phyloP scores from a whole-genome alignment of 2,329 filamentous ascomycete species.

The Colletotrichum brevisporum region DNA sequence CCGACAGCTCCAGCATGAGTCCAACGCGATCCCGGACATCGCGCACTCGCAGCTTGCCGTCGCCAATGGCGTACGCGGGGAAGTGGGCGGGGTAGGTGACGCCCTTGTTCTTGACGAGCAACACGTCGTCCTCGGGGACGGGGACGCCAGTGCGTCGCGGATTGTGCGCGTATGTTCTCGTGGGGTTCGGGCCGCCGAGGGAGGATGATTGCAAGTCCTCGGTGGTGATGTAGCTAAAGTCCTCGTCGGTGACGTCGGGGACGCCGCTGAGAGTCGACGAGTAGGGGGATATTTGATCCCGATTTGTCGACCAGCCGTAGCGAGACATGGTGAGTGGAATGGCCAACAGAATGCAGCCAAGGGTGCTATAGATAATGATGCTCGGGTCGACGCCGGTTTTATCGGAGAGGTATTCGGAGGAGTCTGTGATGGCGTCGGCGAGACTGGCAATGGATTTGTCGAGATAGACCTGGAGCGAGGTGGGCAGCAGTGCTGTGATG shows the following conservation, averaged over 20 bases:
- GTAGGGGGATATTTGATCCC: conserved; percentile 67
- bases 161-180: conserved; percentile 55
- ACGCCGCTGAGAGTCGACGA: conserved; percentile 60
- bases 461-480: conserved; percentile 66
- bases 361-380: conserved; percentile 64
- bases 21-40: conserved; percentile 78
- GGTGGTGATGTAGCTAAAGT: conserved; percentile 88
- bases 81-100: conserved; percentile 79
- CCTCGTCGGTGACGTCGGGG: conserved; percentile 79
- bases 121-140: conserved; percentile 74
- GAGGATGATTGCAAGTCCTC: conserved; percentile 73
- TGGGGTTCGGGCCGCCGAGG: conserved; percentile 51
- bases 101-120: conserved; percentile 78
- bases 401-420: conserved; percentile 66
- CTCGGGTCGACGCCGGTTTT: conserved; percentile 65
- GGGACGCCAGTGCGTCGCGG: conserved; percentile 53
- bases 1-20: conserved; percentile 74
- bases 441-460: conserved; percentile 66
- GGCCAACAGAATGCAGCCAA: conserved; percentile 63
- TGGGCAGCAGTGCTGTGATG: conserved; percentile 65
- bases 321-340: conserved; percentile 68
- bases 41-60: conserved; percentile 77
- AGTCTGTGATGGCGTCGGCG: conserved; percentile 61
- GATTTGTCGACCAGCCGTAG: conserved; percentile 64
- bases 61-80: conserved; percentile 81